These are phyloP conservation scores for Bathelium albidoporum DNA, from an alignment of 495 filamentous ascomycete species.

Conservation along the genomic window DNA sequence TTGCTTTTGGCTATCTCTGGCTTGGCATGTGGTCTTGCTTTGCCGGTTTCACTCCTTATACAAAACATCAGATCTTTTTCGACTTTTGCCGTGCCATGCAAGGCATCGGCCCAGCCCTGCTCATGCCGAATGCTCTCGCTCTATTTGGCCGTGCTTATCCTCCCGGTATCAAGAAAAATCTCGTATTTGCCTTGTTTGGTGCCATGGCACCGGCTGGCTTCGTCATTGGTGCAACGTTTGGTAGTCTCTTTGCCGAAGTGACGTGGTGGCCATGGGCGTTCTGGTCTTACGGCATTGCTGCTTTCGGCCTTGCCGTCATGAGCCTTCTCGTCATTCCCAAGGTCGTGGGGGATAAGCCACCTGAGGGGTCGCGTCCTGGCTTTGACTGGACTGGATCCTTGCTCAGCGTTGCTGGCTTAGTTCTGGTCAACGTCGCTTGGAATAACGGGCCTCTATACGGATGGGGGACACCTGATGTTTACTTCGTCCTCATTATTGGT, in stretches of 20 bases:
- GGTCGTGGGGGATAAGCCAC: slow-evolving; percentile 9
- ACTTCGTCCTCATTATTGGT: slow-evolving; percentile 25
- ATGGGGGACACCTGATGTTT: slow-evolving; percentile 24
- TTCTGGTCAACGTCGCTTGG: slow-evolving; percentile 26
- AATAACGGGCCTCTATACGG: slow-evolving; percentile 25
- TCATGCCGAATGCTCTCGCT: slow-evolving; percentile 25
- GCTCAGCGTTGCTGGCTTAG: slow-evolving; percentile 22
- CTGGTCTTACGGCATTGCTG: slow-evolving; percentile 23
- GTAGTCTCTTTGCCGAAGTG: slow-evolving; percentile 22
- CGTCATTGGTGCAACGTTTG: slow-evolving; percentile 21
- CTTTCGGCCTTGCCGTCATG: slow-evolving; percentile 14
- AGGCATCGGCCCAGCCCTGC: slow-evolving; percentile 26
- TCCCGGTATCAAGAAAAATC: slow-evolving; percentile 24
- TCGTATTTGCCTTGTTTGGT: slow-evolving; percentile 27
- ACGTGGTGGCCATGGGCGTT: slow-evolving; percentile 28
- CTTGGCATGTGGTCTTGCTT: slow-evolving; percentile 49
- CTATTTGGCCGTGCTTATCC: slow-evolving; percentile 24
- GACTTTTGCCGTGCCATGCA: slow-evolving; percentile 25
- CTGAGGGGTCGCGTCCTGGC: slow-evolving; percentile 6
- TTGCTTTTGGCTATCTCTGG: slow-evolving; percentile 53
- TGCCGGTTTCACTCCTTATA: slow-evolving; percentile 41
- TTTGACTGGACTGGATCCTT: slow-evolving; percentile 25
- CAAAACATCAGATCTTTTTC: slow-evolving; percentile 23
- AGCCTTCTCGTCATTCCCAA: slow-evolving; percentile 19
- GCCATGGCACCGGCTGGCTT: slow-evolving; percentile 24